phyloP scores from a whole-genome alignment of 306 rosid genomes.

The Pueraria montana region DNA sequence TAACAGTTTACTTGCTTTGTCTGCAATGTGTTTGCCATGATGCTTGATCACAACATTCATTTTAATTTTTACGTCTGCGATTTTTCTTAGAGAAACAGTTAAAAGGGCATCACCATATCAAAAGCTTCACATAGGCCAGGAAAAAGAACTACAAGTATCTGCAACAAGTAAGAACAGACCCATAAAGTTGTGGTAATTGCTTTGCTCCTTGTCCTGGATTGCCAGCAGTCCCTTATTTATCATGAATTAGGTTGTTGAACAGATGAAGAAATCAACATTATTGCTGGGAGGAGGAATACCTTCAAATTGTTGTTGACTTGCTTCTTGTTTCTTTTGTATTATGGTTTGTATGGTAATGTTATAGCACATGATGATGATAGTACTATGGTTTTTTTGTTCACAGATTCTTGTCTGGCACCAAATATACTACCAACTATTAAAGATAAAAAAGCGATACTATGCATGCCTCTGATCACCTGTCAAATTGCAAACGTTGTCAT shows the following conservation, averaged over 20 bases:
- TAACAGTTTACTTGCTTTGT: no score
- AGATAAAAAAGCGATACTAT: background rate
- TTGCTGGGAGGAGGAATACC: background rate
- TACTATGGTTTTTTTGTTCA: background rate
- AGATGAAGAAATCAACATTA: constrained; percentile 5
- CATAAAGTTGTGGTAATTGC: background rate
- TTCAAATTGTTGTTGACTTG: constrained; percentile 1
- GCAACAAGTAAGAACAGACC: constrained; percentile 6
- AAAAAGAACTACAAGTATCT: background rate
- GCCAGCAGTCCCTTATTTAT: background rate
- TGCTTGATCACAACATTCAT: no score
- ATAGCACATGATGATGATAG: constrained; percentile 9
- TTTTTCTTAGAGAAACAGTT: background rate
- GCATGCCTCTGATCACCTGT: constrained; percentile 19
- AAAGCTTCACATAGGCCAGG: background rate
- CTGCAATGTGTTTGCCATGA: no score
- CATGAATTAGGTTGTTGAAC: background rate
- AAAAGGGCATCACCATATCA: background rate
- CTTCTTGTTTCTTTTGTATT: background rate
- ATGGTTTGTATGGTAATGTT: constrained; percentile 16
- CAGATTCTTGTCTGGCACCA: background rate
- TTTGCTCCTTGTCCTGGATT: background rate
- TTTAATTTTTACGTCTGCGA: no score
- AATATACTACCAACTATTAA: background rate
- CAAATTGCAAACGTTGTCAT: constrained; percentile 5